These are phyloP conservation scores for Arthrocladium fulminans DNA, from an alignment of 2,329 filamentous ascomycete species.

Conservation along the genomic window DNA sequence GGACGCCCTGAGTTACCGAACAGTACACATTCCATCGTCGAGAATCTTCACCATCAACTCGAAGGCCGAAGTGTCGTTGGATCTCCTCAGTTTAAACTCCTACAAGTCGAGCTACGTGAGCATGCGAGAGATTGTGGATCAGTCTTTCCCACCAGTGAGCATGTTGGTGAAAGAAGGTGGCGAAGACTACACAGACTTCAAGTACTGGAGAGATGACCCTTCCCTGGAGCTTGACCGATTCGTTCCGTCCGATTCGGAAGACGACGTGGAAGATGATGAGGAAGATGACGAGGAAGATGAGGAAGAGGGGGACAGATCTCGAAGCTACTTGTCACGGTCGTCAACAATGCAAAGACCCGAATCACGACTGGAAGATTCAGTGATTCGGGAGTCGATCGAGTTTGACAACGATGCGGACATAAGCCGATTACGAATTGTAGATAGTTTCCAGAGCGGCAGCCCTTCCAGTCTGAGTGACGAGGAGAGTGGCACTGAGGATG, in stretches of 20 bases:
- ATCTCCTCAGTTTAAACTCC: slow-evolving; percentile 82
- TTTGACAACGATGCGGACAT: slow-evolving; percentile 16
- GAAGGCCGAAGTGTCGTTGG: slow-evolving; percentile 87
- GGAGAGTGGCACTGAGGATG: slow-evolving; percentile 7
- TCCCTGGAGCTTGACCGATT: slow-evolving; percentile 74
- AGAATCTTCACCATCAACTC: slow-evolving; percentile 98
- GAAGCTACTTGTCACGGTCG: slow-evolving; percentile 49
- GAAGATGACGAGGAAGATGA: slow-evolving; percentile 45
- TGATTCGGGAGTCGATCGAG: slow-evolving; percentile 24
- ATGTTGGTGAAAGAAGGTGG: slow-evolving; percentile 80
- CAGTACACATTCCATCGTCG: slow-evolving; percentile 86
- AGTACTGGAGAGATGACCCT: slow-evolving; percentile 82
- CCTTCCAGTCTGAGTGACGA: slow-evolving; percentile 38
- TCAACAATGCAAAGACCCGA: slow-evolving; percentile 2
- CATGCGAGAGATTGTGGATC: slow-evolving; percentile 94
- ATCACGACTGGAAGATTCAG: slow-evolving; percentile 12
- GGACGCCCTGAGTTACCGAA: slow-evolving; percentile 90
- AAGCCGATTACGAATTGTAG: slow-evolving; percentile 18
- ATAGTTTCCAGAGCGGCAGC: slow-evolving; percentile 41
- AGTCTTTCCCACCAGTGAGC: slow-evolving; percentile 91
- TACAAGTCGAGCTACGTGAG: slow-evolving; percentile 95
- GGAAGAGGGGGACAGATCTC: slow-evolving; percentile 42
- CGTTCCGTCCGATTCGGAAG: slow-evolving; percentile 65
- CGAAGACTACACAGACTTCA: slow-evolving; percentile 94
- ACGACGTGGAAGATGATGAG: slow-evolving; percentile 22